Evolutionary conservation across 2,329 filamentous ascomycete species (phyloP).

Genomic region (Nigrospora oryzae): DNA sequence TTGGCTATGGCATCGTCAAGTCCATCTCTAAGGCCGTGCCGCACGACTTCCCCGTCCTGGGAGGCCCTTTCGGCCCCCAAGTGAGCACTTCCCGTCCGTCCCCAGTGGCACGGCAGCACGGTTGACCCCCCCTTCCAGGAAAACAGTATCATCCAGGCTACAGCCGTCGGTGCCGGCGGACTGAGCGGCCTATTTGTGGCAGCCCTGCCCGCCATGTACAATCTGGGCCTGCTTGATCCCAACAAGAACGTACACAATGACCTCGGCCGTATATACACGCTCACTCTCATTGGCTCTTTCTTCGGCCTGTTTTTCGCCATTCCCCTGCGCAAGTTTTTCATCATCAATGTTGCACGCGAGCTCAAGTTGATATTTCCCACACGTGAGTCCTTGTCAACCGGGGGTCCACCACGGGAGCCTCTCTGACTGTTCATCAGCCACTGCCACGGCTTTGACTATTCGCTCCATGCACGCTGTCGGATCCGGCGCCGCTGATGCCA

Average conservation of each 20-base stretch:
- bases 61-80: constrained; percentile 47
- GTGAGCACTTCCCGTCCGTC: neutral
- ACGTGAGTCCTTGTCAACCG: constrained; percentile 4
- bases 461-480: constrained; percentile 52
- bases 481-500: constrained; percentile 40
- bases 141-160: constrained; percentile 53
- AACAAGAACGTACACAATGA: constrained; percentile 37
- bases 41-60: constrained; percentile 39
- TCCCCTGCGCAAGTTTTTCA: constrained; percentile 55
- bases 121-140: constrained; percentile 20
- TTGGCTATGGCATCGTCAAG: constrained; percentile 51
- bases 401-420: neutral
- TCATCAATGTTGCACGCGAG: constrained; percentile 52
- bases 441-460: constrained; percentile 53
- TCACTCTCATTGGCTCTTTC: constrained; percentile 49
- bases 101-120: too few species aligned
- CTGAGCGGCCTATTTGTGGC: constrained; percentile 49
- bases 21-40: constrained; percentile 39
- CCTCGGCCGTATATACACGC: constrained; percentile 44
- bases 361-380: constrained; percentile 52
- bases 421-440: constrained; percentile 19
- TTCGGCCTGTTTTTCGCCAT: constrained; percentile 53
- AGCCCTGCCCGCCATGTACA: constrained; percentile 52
- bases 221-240: constrained; percentile 38
- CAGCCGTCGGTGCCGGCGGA: constrained; percentile 51